Percentiles rank a stretch among this genome's conserved stretches.
Conservation (phyloP, 108 stramenopile species). For the Cyclotella atomus region DNA sequence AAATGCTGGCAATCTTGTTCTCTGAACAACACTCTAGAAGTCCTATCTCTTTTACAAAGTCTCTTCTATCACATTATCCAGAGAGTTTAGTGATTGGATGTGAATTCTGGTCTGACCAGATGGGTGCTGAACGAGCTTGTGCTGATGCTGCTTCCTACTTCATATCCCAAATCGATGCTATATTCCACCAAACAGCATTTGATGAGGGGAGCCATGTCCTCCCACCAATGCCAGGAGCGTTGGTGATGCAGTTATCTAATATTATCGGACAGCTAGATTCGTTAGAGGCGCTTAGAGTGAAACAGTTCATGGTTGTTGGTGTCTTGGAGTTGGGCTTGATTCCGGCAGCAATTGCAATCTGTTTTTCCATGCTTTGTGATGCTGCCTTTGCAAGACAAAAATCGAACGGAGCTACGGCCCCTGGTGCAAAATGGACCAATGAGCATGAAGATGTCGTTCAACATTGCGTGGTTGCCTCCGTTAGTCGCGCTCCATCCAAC, state of each 20-base stretch:
- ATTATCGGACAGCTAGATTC: conserved; percentile 53
- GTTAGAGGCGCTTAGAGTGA: conserved; percentile 47
- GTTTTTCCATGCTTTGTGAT: conserved; percentile 63
- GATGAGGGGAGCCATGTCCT: conserved; percentile 30
- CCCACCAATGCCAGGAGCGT: conserved; percentile 64
- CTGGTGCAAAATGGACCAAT: conserved; percentile 9
- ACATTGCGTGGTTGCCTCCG: conserved; percentile 20
- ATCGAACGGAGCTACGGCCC: neutral
- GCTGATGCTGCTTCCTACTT: conserved; percentile 41
- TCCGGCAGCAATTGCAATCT: conserved; percentile 64
- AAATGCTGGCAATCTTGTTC: conserved; percentile 38
- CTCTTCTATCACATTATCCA: conserved; percentile 51
- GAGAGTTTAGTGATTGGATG: conserved; percentile 55
- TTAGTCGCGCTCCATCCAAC: neutral
- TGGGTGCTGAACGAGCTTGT: conserved; percentile 40
- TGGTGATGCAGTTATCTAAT: conserved; percentile 66
- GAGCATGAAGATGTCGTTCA: conserved; percentile 14
- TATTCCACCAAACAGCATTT: conserved; percentile 1
- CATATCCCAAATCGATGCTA: conserved; percentile 25
- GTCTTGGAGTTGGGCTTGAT: conserved; percentile 52
- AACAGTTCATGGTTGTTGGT: conserved; percentile 52
- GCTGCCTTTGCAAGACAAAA: conserved; percentile 28
- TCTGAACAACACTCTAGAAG: conserved; percentile 33
- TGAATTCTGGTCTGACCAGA: conserved; percentile 59
- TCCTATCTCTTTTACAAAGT: conserved; percentile 36